Evolutionary conservation across 139 green algal species (phyloP).

Genomic region (Chlorella sp.): DNA sequence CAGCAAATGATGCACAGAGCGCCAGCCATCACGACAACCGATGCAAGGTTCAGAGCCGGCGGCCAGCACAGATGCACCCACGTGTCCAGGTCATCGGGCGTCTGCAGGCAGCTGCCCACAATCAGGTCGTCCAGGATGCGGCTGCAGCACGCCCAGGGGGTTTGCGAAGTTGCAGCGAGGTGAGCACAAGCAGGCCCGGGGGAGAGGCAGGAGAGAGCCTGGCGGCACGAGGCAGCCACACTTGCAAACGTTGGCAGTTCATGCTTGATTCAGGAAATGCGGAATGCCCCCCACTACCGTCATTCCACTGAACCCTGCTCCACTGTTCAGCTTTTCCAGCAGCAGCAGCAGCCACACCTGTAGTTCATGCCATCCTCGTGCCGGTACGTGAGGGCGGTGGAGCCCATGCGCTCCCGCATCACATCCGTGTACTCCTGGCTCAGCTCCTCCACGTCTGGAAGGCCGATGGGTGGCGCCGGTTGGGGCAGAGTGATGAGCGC

Average conservation of each 20-base stretch:
- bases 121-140: slow-evolving; percentile 90
- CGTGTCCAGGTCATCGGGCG: slow-evolving; percentile 77
- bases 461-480: no score
- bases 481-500: no score
- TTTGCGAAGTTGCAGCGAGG: no score
- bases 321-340: no score
- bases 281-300: no score
- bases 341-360: background rate
- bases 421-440: slow-evolving; percentile 81
- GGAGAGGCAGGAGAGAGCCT: no score
- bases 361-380: slow-evolving; percentile 95
- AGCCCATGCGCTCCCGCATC: slow-evolving; percentile 91
- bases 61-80: background rate
- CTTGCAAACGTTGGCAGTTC: no score
- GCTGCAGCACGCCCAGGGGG: slow-evolving; percentile 37
- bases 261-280: no score
- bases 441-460: slow-evolving; percentile 52
- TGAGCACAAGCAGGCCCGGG: no score
- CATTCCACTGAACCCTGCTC: no score
- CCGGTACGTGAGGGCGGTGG: slow-evolving; percentile 74
- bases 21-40: background rate
- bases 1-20: background rate
- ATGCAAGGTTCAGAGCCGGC: background rate
- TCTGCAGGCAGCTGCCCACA: slow-evolving; percentile 93
- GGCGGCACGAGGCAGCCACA: no score